Evolutionary conservation across 148 eudicot genomes (phyloP).

Genomic region (Chenopodium suecicum): DNA sequence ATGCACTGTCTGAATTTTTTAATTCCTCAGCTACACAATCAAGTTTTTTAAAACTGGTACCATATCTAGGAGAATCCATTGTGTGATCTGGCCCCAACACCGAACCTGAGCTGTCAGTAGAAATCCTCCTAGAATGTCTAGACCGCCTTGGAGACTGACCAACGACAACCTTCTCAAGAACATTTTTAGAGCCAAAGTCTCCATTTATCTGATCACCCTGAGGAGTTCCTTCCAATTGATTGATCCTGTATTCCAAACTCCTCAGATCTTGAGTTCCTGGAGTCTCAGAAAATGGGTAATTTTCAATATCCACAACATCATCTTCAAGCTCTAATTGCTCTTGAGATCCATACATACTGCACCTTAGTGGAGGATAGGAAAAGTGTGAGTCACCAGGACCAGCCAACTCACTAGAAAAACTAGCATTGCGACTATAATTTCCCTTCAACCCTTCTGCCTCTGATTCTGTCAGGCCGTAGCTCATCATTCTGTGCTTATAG

Average conservation of each 20-base stretch:
- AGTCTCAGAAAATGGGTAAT: constrained; percentile 67
- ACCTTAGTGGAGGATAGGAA: constrained; percentile 76
- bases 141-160: constrained; percentile 62
- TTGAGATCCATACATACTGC: constrained; percentile 50
- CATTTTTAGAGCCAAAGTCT: constrained; percentile 44
- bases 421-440: constrained; percentile 40
- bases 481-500: constrained; percentile 83
- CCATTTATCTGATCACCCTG: constrained; percentile 46
- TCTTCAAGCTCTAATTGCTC: constrained; percentile 48
- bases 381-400: constrained; percentile 42
- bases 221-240: constrained; percentile 72
- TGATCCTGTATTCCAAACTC: constrained; percentile 71
- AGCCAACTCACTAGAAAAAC: constrained; percentile 37
- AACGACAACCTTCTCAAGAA: constrained; percentile 66
- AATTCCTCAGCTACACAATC: constrained; percentile 44
- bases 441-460: constrained; percentile 68
- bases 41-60: constrained; percentile 48
- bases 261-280: constrained; percentile 61
- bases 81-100: constrained; percentile 37
- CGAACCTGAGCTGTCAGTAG: constrained; percentile 54
- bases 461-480: constrained; percentile 68
- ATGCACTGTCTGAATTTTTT: constrained; percentile 52
- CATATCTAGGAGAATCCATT: constrained; percentile 58
- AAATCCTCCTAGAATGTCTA: constrained; percentile 47
- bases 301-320: constrained; percentile 60